Evolutionary conservation across 1,284 basidiomycete species (phyloP), one percentile per base, ranked within the genome.

Genomic region (Austroboletus niveus): DNA sequence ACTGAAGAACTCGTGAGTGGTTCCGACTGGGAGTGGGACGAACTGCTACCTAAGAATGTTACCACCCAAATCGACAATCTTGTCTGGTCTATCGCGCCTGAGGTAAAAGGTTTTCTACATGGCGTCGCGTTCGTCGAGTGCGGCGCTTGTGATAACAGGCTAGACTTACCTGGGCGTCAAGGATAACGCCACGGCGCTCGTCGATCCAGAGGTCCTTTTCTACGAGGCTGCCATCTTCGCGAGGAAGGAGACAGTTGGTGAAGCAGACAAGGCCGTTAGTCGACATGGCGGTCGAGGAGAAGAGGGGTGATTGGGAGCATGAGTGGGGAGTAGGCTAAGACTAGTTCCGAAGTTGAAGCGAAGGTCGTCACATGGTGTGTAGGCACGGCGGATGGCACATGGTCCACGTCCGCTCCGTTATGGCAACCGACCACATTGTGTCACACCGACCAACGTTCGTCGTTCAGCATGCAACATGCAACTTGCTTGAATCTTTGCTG

Each of bases 141-240:
- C 41, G 17, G 31, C 51, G 9, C 39, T 10, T 6, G 22, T 9
- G 20, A 20, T 11, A 20, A 22, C 14, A 17, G 3, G 12, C 17
- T 20, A 5, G 34, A 52, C 61, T 7, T 53, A 85, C 87, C 74
- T 89, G 87, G 12, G 87, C 76, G 69, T 92, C 84, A 40, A 92
- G 67, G 52, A 92, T 82, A 49, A 82, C 72, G 0, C 88, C 88
- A 30, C 79, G 74, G 9, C 73, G 72, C 63, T 87, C 79, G 64
- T 91, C 87, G 48, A 91, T 79, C 88, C 88, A 91, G 17, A 91
- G 72, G 62, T 91, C 88, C 59, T 80, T 79, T 64, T 83, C 72
- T 29, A 84, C 64, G 29, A 91, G 72, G 42, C 75, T 80, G 22
- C 90, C 91, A 62, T 92, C 87, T 63, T 92, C 87, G 53, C 78